Conservation (phyloP, 352 stramenopile genomes). For the Phytophthora capsici region DNA sequence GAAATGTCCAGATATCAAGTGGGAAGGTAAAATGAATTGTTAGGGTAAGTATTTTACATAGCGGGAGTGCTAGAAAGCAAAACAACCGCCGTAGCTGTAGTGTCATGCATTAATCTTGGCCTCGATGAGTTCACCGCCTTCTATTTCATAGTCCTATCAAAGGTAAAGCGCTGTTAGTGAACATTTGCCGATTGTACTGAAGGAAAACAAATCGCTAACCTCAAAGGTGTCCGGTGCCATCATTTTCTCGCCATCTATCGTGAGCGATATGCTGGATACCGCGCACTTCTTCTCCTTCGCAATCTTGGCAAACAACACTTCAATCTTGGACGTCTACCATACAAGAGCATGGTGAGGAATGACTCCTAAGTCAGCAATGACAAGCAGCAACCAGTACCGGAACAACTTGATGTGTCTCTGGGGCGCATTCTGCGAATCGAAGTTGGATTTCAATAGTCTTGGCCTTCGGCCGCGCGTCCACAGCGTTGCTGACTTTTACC, state of each 20-base stretch:
- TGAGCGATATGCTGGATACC: slow-evolving; percentile 41
- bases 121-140: slow-evolving; percentile 74
- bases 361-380: background rate
- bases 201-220: slow-evolving; percentile 31
- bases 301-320: slow-evolving; percentile 44
- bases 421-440: slow-evolving; percentile 49
- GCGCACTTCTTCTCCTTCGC: slow-evolving; percentile 31
- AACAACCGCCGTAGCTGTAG: background rate
- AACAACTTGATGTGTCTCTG: slow-evolving; percentile 43
- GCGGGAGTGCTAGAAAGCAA: slow-evolving; percentile 4
- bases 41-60: slow-evolving; percentile 27
- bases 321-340: slow-evolving; percentile 51
- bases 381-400: slow-evolving; percentile 32
- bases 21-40: slow-evolving; percentile 1
- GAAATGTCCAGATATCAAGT: background rate
- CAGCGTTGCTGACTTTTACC: slow-evolving; percentile 51
- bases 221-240: slow-evolving; percentile 42
- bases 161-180: slow-evolving; percentile 11
- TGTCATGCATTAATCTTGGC: slow-evolving; percentile 51
- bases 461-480: slow-evolving; percentile 21
- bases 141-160: slow-evolving; percentile 62
- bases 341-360: background rate
- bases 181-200: background rate
- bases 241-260: slow-evolving; percentile 67
- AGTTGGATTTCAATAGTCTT: slow-evolving; percentile 49